These are phyloP conservation scores for Drechslerella dactyloides DNA, from an alignment of 2,329 filamentous ascomycete genomes.

Conservation along the genomic window DNA sequence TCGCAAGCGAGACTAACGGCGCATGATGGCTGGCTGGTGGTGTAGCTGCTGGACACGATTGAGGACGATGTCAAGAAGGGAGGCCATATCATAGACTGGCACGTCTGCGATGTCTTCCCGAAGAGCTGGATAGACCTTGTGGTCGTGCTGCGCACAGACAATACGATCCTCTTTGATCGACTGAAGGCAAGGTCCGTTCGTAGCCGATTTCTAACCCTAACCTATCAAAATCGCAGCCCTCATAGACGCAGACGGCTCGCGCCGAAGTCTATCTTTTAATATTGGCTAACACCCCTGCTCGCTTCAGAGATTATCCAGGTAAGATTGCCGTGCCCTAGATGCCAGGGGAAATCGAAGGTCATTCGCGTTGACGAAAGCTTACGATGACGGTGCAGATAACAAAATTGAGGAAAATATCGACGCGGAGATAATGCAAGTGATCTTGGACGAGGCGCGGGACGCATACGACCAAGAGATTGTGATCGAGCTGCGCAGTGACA, in stretches of 20 bases:
- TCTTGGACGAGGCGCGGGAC: constrained; percentile 87
- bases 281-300: constrained; percentile 7
- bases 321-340: constrained; percentile 15
- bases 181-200: constrained; percentile 70
- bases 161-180: constrained; percentile 81
- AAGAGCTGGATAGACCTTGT: constrained; percentile 94
- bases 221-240: too few species aligned
- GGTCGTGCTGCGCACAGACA: constrained; percentile 84
- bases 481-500: constrained; percentile 84
- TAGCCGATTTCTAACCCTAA: too few species aligned
- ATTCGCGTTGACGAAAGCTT: constrained; percentile 7
- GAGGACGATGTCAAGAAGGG: constrained; percentile 79
- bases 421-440: constrained; percentile 94
- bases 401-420: constrained; percentile 97
- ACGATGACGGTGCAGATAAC: constrained; percentile 71
- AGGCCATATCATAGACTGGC: constrained; percentile 94
- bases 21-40: neutral
- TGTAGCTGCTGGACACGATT: constrained; percentile 81
- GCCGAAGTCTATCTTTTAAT: too few species aligned
- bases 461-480: constrained; percentile 86
- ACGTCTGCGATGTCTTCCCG: constrained; percentile 94
- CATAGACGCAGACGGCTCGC: too few species aligned
- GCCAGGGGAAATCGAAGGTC: neutral
- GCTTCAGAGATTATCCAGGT: constrained; percentile 18
- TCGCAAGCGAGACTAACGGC: neutral